Evolutionary conservation across 495 filamentous ascomycete genomes (phyloP).

Genomic region (Penicillium argentinense): DNA sequence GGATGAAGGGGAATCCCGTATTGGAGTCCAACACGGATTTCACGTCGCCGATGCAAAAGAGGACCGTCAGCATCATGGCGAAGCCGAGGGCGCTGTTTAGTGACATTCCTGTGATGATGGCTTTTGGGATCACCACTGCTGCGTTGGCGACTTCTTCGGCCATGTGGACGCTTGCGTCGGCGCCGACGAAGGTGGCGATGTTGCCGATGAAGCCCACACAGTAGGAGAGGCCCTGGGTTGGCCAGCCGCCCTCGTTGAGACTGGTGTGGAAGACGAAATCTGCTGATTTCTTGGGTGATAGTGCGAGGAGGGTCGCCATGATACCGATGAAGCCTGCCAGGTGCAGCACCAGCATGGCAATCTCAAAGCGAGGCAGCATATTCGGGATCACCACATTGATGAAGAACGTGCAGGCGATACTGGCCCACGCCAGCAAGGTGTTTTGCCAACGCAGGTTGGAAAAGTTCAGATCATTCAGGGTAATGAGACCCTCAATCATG

Average conservation of each 20-base stretch:
- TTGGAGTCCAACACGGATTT: conserved; percentile 32
- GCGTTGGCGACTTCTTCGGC: conserved; percentile 49
- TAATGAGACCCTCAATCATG: conserved; percentile 45
- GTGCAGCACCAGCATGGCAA: conserved; percentile 44
- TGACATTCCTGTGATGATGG: conserved; percentile 42
- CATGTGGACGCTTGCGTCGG: conserved; percentile 37
- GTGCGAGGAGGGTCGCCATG: conserved; percentile 30
- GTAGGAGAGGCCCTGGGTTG: conserved; percentile 38
- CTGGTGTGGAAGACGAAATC: conserved; percentile 41
- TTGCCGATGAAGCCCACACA: conserved; percentile 44
- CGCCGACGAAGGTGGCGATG: conserved; percentile 41
- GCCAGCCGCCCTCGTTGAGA: conserved; percentile 49
- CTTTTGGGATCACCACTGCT: conserved; percentile 38
- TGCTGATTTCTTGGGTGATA: conserved; percentile 23
- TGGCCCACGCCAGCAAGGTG: conserved; percentile 46
- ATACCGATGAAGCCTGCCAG: conserved; percentile 51
- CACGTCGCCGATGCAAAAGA: conserved; percentile 46
- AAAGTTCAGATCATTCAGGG: conserved; percentile 42
- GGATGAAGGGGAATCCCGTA: conserved; percentile 49
- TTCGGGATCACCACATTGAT: conserved; percentile 43
- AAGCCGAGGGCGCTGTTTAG: conserved; percentile 48
- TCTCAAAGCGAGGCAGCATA: conserved; percentile 44
- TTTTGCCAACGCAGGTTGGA: conserved; percentile 45
- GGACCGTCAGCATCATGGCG: conserved; percentile 38
- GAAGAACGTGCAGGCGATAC: conserved; percentile 39